Conservation (phyloP, 257 asterid genomes). For the Jacaranda copaia region DNA sequence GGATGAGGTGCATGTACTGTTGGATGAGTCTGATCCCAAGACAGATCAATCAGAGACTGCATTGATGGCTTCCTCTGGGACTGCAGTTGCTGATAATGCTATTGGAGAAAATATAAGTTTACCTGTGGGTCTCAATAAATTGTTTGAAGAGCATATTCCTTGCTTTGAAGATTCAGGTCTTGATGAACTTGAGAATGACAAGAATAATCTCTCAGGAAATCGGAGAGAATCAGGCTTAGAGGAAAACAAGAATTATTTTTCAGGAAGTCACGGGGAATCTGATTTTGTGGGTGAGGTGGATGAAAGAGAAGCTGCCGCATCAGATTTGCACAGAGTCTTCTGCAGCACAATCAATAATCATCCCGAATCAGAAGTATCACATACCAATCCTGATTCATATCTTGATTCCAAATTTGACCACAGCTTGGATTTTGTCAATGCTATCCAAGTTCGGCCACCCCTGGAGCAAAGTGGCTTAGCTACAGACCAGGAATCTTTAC, state of each 20-base stretch:
- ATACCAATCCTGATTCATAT: constrained; percentile 28
- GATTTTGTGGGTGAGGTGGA: constrained; percentile 45
- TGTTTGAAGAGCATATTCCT: constrained; percentile 45
- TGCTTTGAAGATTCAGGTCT: constrained; percentile 41
- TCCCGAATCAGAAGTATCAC: constrained; percentile 44
- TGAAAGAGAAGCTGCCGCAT: constrained; percentile 44
- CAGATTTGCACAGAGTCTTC: constrained; percentile 34
- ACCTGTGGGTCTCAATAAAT: constrained; percentile 38
- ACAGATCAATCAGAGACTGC: constrained; percentile 40
- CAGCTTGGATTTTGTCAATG: constrained; percentile 30
- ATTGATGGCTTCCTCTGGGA: constrained; percentile 37
- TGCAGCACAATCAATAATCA: constrained; percentile 33
- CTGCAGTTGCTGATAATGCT: constrained; percentile 40
- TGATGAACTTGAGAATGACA: constrained; percentile 44
- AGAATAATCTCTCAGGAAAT: constrained; percentile 37
- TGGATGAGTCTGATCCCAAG: constrained; percentile 38
- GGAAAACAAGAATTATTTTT: constrained; percentile 31
- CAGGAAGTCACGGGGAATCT: constrained; percentile 39
- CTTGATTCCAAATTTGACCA: constrained; percentile 44
- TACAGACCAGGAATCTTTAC: constrained; percentile 47
- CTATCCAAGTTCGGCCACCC: constrained; percentile 43
- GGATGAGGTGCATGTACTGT: constrained; percentile 41
- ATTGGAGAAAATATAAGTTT: constrained; percentile 30
- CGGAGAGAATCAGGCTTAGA: constrained; percentile 41
- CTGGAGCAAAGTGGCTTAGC: constrained; percentile 39